Base-by-base conservation (phyloP, 306 rosid species). In the Castanea sativa region DNA sequence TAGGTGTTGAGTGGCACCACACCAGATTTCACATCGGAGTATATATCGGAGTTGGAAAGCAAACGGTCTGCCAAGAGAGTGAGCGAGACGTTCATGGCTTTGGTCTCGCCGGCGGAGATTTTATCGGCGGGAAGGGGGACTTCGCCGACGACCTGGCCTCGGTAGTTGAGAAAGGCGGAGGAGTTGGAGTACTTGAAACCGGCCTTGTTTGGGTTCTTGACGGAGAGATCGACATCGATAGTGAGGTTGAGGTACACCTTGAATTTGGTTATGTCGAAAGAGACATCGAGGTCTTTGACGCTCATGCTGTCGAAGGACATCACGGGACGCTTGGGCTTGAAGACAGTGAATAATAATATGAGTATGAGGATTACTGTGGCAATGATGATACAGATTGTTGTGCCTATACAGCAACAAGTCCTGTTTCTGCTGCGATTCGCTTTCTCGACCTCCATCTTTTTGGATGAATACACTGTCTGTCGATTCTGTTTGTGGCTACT, bases 71-170 rank as follows among this genome's bases (percentile, higher is more conserved):
- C 93, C 94, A 91, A 63, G 38, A 94, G 0, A 5, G 76, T 86
- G 8, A 92, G 85, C 38, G 91, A 82, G 12, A 89, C 3, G 69
- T 87, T 84, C 73, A 92, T 21, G 20, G 27, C 10, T 67, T 16
- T 73, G 1, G 77, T 91, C 85, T 78, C 81, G 3, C 71, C 79
- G 7, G 89, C 35, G 0, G 75, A 38, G 4, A 89, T 85, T 16
- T 78, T 9, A n/a, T 81, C 93, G 27, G 80, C 69, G 0, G 79
- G 90, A 2, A 91, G 32, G 3, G 79, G 83, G 0, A 73, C 93
- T 67, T 86, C 92, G 5, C 97, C 98, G 56, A 94, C 77, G 53
- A 49, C 38, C 4, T 52, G 15, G 13, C 94, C 97, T 30, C 93
- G 83, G 84, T 94, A 92, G 71, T 81, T 81, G 71, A 94, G 65